Conservation (phyloP, 2,329 filamentous ascomycete genomes). For the Penicillium sp. region DNA sequence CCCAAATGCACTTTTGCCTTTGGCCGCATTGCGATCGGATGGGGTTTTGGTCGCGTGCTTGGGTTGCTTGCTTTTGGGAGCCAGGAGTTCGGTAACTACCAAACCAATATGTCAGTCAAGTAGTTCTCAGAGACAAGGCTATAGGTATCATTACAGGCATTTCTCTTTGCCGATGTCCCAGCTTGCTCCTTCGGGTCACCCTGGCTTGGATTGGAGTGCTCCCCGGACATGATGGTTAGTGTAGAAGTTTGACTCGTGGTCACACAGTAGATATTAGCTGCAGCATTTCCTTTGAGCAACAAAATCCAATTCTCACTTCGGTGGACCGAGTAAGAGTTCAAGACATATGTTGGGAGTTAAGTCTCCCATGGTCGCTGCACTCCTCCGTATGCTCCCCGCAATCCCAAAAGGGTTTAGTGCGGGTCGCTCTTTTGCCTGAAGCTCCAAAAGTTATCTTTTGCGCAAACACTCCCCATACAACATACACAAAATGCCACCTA, state of each 20-base stretch:
- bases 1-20: constrained; percentile 35
- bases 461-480: background rate
- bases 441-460: constrained; percentile 16
- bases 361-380: background rate
- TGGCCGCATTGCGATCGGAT: constrained; percentile 18
- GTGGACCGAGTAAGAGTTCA: background rate
- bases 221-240: constrained; percentile 3
- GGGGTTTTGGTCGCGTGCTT: constrained; percentile 22
- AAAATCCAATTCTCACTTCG: background rate
- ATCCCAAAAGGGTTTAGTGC: constrained; percentile 32
- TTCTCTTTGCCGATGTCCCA: constrained; percentile 33
- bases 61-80: constrained; percentile 48
- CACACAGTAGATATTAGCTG: background rate
- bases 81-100: constrained; percentile 57
- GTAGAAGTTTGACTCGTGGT: background rate
- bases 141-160: constrained; percentile 35
- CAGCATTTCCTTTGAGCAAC: background rate
- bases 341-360: background rate
- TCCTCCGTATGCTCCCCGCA: constrained; percentile 22
- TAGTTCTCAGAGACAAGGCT: background rate
- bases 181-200: constrained; percentile 1
- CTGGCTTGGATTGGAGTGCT: background rate
- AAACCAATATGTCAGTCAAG: background rate
- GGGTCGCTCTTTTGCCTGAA: constrained; percentile 24
- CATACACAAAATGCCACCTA: constrained; percentile 39